Conservation (phyloP, 1,139 yeast species). For the Diutina neorugosa region DNA sequence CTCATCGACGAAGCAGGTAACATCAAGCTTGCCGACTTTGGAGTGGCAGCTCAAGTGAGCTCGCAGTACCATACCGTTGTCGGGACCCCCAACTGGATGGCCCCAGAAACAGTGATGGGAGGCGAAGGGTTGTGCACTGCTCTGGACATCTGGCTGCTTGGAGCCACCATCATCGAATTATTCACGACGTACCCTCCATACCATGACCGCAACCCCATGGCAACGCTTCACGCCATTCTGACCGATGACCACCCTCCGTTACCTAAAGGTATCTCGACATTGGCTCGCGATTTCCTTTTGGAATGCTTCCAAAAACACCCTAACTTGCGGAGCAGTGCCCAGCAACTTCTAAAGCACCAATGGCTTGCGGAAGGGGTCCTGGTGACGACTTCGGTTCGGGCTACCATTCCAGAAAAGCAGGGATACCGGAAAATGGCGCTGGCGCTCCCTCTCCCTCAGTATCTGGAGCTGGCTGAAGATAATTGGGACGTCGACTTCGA, state of each 20-base stretch:
- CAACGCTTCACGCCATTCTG: constrained; percentile 87
- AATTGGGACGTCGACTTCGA: constrained; percentile 28
- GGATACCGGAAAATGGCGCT: not conserved
- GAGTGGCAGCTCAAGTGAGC: constrained; percentile 53
- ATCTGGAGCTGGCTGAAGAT: constrained; percentile 13
- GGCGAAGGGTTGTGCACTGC: constrained; percentile 83
- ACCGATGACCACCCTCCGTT: constrained; percentile 72
- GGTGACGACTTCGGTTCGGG: not conserved
- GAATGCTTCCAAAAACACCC: constrained; percentile 78
- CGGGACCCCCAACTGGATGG: constrained; percentile 85
- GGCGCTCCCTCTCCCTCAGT: not conserved
- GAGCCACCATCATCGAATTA: constrained; percentile 84
- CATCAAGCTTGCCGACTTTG: constrained; percentile 69
- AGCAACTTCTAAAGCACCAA: constrained; percentile 41
- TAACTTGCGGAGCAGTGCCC: constrained; percentile 44
- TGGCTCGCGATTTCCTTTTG: constrained; percentile 50
- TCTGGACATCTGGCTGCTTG: constrained; percentile 88
- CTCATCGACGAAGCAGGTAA: constrained; percentile 46
- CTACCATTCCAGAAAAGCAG: not conserved
- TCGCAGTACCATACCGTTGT: constrained; percentile 31
- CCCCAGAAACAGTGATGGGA: constrained; percentile 64
- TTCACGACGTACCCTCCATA: constrained; percentile 85
- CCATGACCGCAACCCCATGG: constrained; percentile 69
- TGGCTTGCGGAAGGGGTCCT: constrained; percentile 33
- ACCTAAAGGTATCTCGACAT: constrained; percentile 46